These are phyloP conservation scores for Epichloe amarillans DNA, from an alignment of 2,329 filamentous ascomycete genomes.

Conservation along the genomic window DNA sequence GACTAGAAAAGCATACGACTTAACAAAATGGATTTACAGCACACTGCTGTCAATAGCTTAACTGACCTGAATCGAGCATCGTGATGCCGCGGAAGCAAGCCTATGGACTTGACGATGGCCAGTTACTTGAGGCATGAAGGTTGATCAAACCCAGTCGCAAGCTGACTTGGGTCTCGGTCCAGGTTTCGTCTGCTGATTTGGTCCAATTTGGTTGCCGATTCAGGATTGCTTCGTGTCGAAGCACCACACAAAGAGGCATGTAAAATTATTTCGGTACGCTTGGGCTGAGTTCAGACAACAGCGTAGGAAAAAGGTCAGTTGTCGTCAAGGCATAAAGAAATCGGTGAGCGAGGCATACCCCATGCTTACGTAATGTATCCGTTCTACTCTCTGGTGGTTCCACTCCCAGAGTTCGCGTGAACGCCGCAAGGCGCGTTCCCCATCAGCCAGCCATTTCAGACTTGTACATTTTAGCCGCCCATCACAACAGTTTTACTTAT, in stretches of 20 bases:
- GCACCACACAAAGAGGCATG: too few species aligned
- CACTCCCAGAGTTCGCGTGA: neutral
- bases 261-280: too few species aligned
- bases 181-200: neutral
- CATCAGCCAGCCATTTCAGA: neutral
- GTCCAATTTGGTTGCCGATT: too few species aligned
- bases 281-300: too few species aligned
- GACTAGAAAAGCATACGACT: conserved; percentile 39
- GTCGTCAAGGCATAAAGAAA: too few species aligned
- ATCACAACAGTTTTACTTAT: neutral
- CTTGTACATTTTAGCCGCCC: neutral
- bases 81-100: conserved; percentile 38
- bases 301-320: too few species aligned
- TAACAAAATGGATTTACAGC: neutral
- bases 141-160: too few species aligned
- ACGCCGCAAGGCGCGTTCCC: neutral
- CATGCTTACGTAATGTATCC: neutral
- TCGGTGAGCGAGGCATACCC: too few species aligned
- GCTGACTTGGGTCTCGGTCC: neutral
- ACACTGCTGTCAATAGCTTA: neutral
- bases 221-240: too few species aligned
- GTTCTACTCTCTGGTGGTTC: neutral
- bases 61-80: conserved; percentile 41
- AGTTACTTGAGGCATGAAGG: conserved; percentile 4
- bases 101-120: conserved; percentile 37